Conservation (phyloP, 1,139 yeast genomes). For the Pichia sp. region DNA sequence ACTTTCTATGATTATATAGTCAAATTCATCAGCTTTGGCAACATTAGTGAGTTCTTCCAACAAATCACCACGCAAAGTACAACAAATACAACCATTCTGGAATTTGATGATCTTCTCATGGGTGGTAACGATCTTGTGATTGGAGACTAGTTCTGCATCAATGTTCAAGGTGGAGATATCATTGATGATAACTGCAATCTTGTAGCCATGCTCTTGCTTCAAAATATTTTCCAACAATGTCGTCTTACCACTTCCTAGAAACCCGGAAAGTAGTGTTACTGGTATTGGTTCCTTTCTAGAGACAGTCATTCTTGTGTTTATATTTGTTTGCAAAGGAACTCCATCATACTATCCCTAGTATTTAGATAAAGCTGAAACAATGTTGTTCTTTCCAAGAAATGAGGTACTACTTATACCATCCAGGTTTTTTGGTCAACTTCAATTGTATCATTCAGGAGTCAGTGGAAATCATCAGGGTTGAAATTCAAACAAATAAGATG, state of each 20-base stretch:
- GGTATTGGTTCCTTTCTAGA: slow-evolving; percentile 28
- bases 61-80: slow-evolving; percentile 40
- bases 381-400: too few relatives aligned
- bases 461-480: too few relatives aligned
- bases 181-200: slow-evolving; percentile 39
- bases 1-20: slow-evolving; percentile 39
- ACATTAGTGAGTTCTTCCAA: slow-evolving; percentile 35
- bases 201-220: slow-evolving; percentile 33
- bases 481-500: too few relatives aligned
- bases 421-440: too few relatives aligned
- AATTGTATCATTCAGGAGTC: too few relatives aligned
- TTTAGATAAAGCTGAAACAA: too few relatives aligned
- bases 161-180: slow-evolving; percentile 35
- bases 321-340: too few relatives aligned
- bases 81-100: slow-evolving; percentile 43
- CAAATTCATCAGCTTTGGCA: slow-evolving; percentile 30
- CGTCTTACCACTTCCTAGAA: slow-evolving; percentile 41
- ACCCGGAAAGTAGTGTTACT: slow-evolving; percentile 38
- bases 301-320: too few relatives aligned
- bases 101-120: slow-evolving; percentile 38
- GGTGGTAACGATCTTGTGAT: slow-evolving; percentile 34
- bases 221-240: slow-evolving; percentile 37
- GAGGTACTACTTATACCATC: too few relatives aligned
- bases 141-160: slow-evolving; percentile 35
- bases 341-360: too few relatives aligned